These are phyloP conservation scores for Fusarium sp. DNA, from an alignment of 2,329 filamentous ascomycete species.

Conservation along the genomic window DNA sequence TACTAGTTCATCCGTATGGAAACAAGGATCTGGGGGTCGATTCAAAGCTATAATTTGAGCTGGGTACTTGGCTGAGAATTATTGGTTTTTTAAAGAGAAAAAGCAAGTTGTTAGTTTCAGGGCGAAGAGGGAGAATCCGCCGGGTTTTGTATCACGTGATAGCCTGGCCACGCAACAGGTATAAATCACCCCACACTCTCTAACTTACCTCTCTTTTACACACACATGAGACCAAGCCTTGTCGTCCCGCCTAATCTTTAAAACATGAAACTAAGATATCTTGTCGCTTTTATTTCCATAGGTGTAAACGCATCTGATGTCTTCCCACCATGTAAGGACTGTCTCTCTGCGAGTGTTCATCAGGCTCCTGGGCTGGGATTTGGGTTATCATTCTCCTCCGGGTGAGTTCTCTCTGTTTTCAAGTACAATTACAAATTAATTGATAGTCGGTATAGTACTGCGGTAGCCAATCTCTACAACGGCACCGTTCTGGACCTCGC, in stretches of 20 bases:
- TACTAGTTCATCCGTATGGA: no score
- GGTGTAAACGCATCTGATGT: neutral
- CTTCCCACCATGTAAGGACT: neutral
- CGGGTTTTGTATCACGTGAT: no score
- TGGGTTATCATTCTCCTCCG: neutral
- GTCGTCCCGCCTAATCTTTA: neutral
- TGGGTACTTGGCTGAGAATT: no score
- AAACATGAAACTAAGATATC: neutral
- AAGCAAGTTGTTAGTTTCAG: no score
- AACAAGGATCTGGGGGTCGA: no score
- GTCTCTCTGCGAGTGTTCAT: neutral
- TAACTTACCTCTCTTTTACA: no score
- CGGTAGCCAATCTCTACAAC: neutral
- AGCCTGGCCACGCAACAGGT: no score
- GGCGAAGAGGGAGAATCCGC: no score
- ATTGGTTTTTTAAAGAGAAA: no score
- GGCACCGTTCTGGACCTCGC: constrained; percentile 6
- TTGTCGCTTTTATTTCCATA: neutral
- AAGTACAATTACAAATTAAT: neutral
- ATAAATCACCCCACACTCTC: no score
- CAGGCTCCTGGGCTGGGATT: neutral
- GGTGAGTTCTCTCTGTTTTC: neutral
- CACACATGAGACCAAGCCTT: no score
- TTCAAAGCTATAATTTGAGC: no score
- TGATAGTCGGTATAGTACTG: neutral